Base-by-base conservation (phyloP, 1,139 yeast species). In the Protomyces pachydermus region DNA sequence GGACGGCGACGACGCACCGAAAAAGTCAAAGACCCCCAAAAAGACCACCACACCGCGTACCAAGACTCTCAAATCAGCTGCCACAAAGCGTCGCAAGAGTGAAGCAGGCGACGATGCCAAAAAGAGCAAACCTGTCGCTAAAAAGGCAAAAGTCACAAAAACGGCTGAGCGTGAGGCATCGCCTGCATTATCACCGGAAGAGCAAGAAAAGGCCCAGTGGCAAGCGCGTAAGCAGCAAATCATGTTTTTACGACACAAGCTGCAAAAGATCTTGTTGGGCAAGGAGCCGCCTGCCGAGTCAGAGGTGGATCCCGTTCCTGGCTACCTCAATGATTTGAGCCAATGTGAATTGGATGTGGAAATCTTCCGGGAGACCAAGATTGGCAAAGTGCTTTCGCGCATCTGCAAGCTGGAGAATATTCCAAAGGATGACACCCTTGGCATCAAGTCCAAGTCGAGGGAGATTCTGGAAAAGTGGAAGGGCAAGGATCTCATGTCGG, bases 301-400 rank as follows among this genome's bases (percentile, higher is more conserved):
- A 18, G 28, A 53, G 32, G 25, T 60, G 50, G 58, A 60, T 16
- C 57, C 54, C 23, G 50, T 60, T 23, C 58, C 58, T n/a, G 55
- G 64, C 38, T 60, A 48, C 32, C 50, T 60, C 25, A 51, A 54
- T 54, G 45, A 54, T 34, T 46, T 60, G 42, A 56, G 54, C 50
- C 18, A 14, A 8, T 32, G 54, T 46, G 64, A 54, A 42, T 37
- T 42, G 20, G 46, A 46, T 42, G 54, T 60, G 20, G 54, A 46
- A 20, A 35, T 60, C 10, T 60, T 60, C 34, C 45, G 64, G 14
- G 61, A 60, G 56, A 64, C 66, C 48, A 64, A 64, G 54, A 60
- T 64, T 58, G 64, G 64, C 39, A 64, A 64, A 38, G 66, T 64
- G 35, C 53, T 64, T 25, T 51, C 53, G 37, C 60, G 66, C 6